Conservation (phyloP, 2,329 filamentous ascomycete genomes). For the Tolypocladium sp. region DNA sequence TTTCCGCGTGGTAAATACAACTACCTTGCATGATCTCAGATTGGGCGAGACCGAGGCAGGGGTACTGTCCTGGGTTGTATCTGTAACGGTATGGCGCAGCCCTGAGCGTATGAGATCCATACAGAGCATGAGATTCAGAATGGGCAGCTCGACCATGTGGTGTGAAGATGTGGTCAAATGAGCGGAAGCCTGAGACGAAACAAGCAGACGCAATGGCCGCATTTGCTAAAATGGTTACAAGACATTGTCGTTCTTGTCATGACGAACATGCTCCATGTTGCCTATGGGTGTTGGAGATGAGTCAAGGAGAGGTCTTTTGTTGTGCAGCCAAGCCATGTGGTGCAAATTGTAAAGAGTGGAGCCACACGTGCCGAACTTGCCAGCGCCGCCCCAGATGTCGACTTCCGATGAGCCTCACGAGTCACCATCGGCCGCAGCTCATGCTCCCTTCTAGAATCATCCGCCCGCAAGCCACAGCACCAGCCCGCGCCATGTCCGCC, state of each 20-base stretch:
- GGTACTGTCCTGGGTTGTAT: too few species aligned
- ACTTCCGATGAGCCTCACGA: neutral
- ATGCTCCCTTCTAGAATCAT: neutral
- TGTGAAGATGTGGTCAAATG: neutral
- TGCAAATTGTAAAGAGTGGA: neutral
- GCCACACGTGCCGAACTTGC: neutral
- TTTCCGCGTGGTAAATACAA: neutral
- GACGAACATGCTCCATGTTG: too few species aligned
- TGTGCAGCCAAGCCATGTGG: neutral
- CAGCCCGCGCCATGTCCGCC: conserved; percentile 18
- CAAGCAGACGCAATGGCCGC: neutral
- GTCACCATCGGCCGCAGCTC: neutral
- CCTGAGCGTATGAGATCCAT: neutral
- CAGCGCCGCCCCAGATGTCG: neutral
- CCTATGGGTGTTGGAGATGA: too few species aligned
- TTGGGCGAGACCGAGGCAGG: too few species aligned
- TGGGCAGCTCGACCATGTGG: neutral
- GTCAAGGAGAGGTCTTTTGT: too few species aligned
- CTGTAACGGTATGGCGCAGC: neutral
- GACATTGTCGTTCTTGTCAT: too few species aligned
- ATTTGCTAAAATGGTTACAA: too few species aligned
- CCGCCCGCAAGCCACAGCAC: neutral
- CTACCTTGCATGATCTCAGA: too few species aligned
- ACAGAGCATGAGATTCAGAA: neutral
- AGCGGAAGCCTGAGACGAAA: neutral